phyloP scores from a whole-genome alignment of 2,329 filamentous ascomycete genomes.

The Neocatenulostroma microsporum region DNA sequence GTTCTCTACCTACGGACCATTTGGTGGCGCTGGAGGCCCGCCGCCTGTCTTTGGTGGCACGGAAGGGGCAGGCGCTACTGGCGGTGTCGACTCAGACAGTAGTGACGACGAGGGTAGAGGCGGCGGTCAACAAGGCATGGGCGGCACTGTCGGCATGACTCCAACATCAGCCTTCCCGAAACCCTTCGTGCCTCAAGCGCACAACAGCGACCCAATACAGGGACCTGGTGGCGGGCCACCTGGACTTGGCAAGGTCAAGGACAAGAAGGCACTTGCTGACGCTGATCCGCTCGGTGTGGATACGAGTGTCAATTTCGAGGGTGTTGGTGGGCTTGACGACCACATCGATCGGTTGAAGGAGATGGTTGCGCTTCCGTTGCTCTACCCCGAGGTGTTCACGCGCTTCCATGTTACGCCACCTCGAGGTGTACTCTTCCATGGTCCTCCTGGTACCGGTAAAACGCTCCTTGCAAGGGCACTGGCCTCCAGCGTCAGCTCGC shows the following conservation, averaged over 20 bases:
- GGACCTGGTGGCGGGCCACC: conserved; percentile 57
- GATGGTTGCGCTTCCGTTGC: conserved; percentile 89
- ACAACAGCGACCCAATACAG: conserved; percentile 51
- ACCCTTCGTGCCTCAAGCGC: conserved; percentile 49
- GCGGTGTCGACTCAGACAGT: conserved; percentile 84
- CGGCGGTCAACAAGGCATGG: conserved; percentile 48
- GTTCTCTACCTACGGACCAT: conserved; percentile 86
- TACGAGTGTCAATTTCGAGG: conserved; percentile 84
- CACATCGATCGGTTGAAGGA: conserved; percentile 98
- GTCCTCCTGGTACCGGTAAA: conserved; percentile 94
- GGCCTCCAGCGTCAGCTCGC: conserved; percentile 79
- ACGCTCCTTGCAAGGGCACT: conserved; percentile 90
- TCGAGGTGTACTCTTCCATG: conserved; percentile 91
- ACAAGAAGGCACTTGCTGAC: conserved; percentile 84
- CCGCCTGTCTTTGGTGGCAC: conserved; percentile 66
- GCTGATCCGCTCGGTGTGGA: conserved; percentile 92
- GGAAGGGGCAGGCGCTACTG: conserved; percentile 65
- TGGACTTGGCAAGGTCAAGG: conserved; percentile 83
- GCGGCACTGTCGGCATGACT: conserved; percentile 59
- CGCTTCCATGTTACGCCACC: conserved; percentile 90
- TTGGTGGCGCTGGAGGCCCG: conserved; percentile 73
- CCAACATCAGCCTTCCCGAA: conserved; percentile 47
- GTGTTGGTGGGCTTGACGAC: conserved; percentile 82
- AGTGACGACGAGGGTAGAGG: conserved; percentile 77
- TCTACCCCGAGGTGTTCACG: conserved; percentile 91